A percentile compares a stretch with the other conserved stretches of the same genome.
These are phyloP conservation scores for Medicago truncatula DNA, from an alignment of 306 rosid genomes.

Conservation along the genomic window MtrunA17r5.0-ANR NC_053048.1:45478501-45479000, in stretches of 20 bases:
- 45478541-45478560: constrained; percentile 86
- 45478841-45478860: background rate
- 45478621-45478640: constrained; percentile 13
- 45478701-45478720: background rate
- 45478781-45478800: background rate
- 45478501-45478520: constrained; percentile 63
- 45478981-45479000: no score
- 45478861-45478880: background rate
- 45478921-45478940: background rate
- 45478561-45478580: constrained; percentile 70
- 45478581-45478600: no score
- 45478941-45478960: no score
- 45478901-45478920: background rate
- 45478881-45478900: background rate
- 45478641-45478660: constrained; percentile 5
- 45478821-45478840: background rate
- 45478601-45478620: no score
- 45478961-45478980: no score
- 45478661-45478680: constrained; percentile 9
- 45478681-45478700: background rate
- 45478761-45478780: no score
- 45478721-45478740: constrained; percentile 18
- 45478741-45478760: background rate
- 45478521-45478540: constrained; percentile 63
- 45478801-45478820: background rate